Percentiles rank a stretch among this genome's conserved stretches.
These are phyloP conservation scores for Beauveria sp. DNA, from an alignment of 2,329 filamentous ascomycete species.

Conservation along the genomic window DNA sequence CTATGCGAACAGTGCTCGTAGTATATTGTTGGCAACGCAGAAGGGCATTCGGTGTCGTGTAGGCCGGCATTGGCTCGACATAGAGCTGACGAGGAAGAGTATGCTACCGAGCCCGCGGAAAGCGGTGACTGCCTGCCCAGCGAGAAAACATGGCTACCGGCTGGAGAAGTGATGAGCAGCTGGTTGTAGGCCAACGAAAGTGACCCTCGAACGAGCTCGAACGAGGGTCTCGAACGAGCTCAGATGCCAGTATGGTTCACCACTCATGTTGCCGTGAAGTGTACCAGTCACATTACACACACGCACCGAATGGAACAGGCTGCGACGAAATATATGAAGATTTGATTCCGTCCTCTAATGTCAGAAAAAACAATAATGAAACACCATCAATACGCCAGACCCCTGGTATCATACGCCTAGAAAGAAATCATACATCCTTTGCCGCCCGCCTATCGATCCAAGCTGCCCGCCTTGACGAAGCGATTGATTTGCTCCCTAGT, in stretches of 20 bases:
- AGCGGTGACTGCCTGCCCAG: neutral
- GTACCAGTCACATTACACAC: no score
- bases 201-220: no score
- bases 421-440: neutral
- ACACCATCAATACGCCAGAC: conserved; percentile 1
- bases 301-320: no score
- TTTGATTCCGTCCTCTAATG: neutral
- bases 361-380: neutral
- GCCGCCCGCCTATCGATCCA: conserved; percentile 38
- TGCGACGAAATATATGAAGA: neutral
- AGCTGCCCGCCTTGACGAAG: conserved; percentile 49
- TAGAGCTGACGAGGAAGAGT: neutral
- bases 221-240: no score
- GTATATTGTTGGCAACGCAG: neutral
- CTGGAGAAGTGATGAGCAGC: no score
- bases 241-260: no score
- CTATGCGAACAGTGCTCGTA: neutral
- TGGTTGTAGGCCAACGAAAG: no score
- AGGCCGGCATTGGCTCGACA: neutral
- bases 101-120: neutral
- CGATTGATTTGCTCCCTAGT: conserved; percentile 51
- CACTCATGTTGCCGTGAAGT: no score
- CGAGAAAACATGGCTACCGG: neutral
- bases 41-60: neutral
- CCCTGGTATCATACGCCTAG: conserved; percentile 7